Conservation (phyloP, 441 rosid species). For the Arabidopsis hybrid region DNA sequence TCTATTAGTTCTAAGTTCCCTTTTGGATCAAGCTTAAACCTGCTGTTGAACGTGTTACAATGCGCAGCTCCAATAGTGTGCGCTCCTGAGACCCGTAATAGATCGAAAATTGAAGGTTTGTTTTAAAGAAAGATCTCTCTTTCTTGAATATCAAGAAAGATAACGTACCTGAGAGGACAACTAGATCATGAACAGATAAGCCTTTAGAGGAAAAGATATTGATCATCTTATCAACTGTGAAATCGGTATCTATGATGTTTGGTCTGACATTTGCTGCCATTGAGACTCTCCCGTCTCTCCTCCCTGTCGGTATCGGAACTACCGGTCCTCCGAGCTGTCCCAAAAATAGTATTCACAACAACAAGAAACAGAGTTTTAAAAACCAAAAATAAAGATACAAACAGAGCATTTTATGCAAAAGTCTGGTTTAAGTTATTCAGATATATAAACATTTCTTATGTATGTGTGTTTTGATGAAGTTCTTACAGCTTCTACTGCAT, state of each 20-base stretch:
- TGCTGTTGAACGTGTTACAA: constrained; percentile 76
- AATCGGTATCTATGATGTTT: constrained; percentile 79
- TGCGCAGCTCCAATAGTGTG: constrained; percentile 91
- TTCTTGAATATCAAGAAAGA: constrained; percentile 20
- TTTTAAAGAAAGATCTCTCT: no score
- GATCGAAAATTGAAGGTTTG: not conserved
- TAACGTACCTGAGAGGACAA: constrained; percentile 70
- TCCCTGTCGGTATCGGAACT: constrained; percentile 62
- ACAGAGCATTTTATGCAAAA: not conserved
- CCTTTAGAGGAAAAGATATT: constrained; percentile 74
- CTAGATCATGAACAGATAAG: constrained; percentile 76
- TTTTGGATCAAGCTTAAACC: constrained; percentile 59
- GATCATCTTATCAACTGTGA: constrained; percentile 74
- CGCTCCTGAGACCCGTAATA: constrained; percentile 59
- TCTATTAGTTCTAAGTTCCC: constrained; percentile 66
- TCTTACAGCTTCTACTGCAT: constrained; percentile 67
- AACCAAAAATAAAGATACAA: not conserved
- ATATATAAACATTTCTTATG: not conserved
- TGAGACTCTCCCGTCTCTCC: constrained; percentile 66
- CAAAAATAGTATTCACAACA: constrained; percentile 17
- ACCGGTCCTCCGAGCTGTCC: constrained; percentile 65
- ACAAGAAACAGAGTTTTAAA: constrained; percentile 26
- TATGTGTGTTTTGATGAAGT: not conserved
- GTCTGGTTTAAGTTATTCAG: no score
- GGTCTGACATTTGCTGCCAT: constrained; percentile 66